Evolutionary conservation across 129 eudicot species (phyloP), one percentile per base, ranked within the genome.

Genomic region (Deinandra increscens): DNA sequence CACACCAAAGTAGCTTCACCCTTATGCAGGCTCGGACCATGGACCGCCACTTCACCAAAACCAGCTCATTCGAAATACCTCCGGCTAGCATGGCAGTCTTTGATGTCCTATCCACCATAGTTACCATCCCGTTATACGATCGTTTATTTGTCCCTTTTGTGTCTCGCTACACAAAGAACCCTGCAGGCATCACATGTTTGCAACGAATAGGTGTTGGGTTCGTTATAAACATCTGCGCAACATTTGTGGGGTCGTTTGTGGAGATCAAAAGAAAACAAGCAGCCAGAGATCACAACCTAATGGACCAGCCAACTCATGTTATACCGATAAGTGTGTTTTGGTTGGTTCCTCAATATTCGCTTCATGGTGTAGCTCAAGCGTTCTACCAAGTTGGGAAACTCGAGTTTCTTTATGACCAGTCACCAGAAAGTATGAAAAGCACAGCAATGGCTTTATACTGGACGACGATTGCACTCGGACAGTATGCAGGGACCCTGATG

Each of bases 361-460:
- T 90, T 48, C 94, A 87, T 39, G 97, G 97, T 26, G 26, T 86
- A 10, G 91, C 88, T 6, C 82, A 74, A 58, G 83, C 87, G 33
- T 84, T 90, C 70, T 82, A 73, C 75, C 51, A 78, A 1, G 97
- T 84, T 0, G 95, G 91, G 0, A 88, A 84, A 58, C 12, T 90
- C 62, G 95, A 90, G 76, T 90, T 90, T 81, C 77, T 90, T 0
- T 86, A 86, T n/a, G 95, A 87, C 45, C 95, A 90, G 36, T 78
- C 91, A 7, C 91, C 97, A 0, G 95, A 90, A 49, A 90, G 97
- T 68, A 90, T 90, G 97, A 87, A 86, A 71, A 90, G 97, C 71
- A 82, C 91, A 0, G 91, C 85, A 0, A 71, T 81, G 39, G 95
- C 97, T 4, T 70, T 90, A 2, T 76, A 80, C 49, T 87, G 88